Evolutionary conservation across 805 yeast genomes (phyloP).

Genomic region (Barnettozyma sp.): DNA sequence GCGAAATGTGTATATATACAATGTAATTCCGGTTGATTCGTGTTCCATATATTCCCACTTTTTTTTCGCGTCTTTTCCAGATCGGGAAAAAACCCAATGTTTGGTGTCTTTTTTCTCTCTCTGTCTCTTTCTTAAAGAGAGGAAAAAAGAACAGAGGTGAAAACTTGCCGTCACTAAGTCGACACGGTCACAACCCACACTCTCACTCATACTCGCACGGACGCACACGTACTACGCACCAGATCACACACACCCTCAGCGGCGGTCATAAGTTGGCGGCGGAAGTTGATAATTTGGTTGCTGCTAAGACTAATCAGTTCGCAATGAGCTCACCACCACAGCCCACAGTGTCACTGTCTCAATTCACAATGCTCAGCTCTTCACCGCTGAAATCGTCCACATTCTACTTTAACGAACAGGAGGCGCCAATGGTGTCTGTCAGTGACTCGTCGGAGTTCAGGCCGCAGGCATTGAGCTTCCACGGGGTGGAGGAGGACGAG

Average conservation of each 20-base stretch:
- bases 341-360: conserved; percentile 12
- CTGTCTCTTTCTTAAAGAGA: no score
- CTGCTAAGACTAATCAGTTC: not conserved
- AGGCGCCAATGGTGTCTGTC: not conserved
- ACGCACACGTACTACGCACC: no score
- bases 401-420: conserved; percentile 13
- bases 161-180: no score
- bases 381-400: conserved; percentile 18
- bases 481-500: not conserved
- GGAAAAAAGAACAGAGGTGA: not conserved
- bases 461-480: conserved; percentile 2
- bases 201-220: no score
- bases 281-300: no score
- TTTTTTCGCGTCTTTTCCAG: conserved; percentile 11
- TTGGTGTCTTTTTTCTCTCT: no score
- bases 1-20: no score
- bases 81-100: conserved; percentile 11
- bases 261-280: no score
- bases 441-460: not conserved
- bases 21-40: no score
- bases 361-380: conserved; percentile 17
- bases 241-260: no score
- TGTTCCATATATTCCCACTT: not conserved
- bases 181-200: no score
- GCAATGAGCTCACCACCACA: conserved; percentile 17